Evolutionary conservation across 371 early-diverging fungal genomes (phyloP).

Genomic region (Ordospora colligata): DNA sequence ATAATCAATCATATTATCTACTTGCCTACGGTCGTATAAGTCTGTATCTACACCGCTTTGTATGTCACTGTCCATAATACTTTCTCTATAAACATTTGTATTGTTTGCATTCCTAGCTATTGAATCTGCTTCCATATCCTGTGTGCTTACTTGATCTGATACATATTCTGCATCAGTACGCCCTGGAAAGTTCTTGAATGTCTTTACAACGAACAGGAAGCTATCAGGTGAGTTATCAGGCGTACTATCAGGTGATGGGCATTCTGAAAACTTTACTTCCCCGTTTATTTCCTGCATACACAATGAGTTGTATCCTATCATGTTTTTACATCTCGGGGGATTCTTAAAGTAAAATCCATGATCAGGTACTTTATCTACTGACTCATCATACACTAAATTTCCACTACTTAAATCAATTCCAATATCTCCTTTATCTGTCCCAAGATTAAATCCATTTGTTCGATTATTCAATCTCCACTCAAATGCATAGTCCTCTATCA

Average conservation of each 20-base stretch:
- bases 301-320: background rate
- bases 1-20: too few relatives aligned
- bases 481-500: background rate
- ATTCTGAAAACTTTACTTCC: background rate
- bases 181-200: background rate
- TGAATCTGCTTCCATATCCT: background rate
- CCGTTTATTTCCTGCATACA: background rate
- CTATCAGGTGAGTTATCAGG: background rate
- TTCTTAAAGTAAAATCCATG: background rate
- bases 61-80: too few relatives aligned
- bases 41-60: too few relatives aligned
- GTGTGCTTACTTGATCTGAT: background rate
- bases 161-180: background rate
- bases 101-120: too few relatives aligned
- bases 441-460: background rate
- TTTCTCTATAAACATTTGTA: too few relatives aligned
- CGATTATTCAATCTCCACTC: background rate
- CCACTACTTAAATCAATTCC: background rate
- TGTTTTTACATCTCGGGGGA: background rate
- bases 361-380: background rate
- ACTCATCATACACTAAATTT: background rate
- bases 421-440: background rate
- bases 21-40: too few relatives aligned
- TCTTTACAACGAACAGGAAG: background rate
- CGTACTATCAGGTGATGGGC: too few relatives aligned